Base-by-base conservation (phyloP, 805 yeast genomes). In the Ogataea nonfermentans region DNA sequence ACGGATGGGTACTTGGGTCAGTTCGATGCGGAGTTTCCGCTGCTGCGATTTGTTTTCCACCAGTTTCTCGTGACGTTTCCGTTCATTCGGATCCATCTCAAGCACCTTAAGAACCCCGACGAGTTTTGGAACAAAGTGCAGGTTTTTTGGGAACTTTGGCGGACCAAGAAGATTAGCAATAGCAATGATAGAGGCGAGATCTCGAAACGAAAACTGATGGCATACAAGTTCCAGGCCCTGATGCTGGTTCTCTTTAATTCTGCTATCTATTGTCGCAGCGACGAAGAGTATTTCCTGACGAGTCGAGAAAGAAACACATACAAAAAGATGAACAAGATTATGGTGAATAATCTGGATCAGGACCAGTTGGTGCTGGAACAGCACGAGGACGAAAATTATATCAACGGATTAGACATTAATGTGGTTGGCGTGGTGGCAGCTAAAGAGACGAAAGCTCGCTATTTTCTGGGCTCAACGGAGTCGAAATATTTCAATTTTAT, bases 61-160 rank as follows among this genome's bases (percentile, higher is more conserved):
- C 66, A 76, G 30, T 82, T 81, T 44, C 61, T 90, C 3, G 67
- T 71, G 37, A 76, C 82, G 1, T 83, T 91, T 51, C 98, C 99
- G 0, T 81, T 89, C 54, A 66, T 93, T 23, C 71, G 75, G 30
- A 73, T 74, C 29, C 77, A 78, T 35, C 43, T 62, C 40, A 41
- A 46, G 16, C 28, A 35, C 1, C 37, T 43, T 27, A 37, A 35
- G 5, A 44, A 49, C 14, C 47, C 49, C 22, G 48, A 51, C 20
- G 46, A 38, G 12, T 86, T 91, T 54, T 91, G 97, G 96, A 76
- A 77, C 32, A 81, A 82, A 33, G 80, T 89, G 0, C 96, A 90
- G 62, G 80, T 81, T 17, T 87, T 90, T 54, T 76, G 83, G 54
- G 95, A 89, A 56, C 75, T 81, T 40, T 81, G 93, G 65, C 82